Evolutionary conservation across 2,329 filamentous ascomycete genomes (phyloP), one percentile per base, ranked within the genome.

Genomic region (Mycosphaerella arachidis): DNA sequence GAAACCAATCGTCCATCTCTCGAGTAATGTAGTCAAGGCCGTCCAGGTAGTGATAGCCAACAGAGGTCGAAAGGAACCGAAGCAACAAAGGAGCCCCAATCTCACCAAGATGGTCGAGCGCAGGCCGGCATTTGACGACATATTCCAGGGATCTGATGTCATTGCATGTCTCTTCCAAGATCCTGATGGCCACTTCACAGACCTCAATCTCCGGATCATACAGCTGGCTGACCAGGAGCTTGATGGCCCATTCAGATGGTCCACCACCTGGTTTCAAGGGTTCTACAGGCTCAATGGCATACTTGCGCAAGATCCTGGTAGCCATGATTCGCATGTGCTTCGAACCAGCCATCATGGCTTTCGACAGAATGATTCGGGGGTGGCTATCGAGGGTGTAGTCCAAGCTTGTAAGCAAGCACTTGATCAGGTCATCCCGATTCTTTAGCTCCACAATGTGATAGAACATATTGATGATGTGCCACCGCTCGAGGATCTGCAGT

Each of bases 401-500:
- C 75, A 99, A 92, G 70, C 92, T 94, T 53, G 89, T 88, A 8
- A 99, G 82, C 33, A 99, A 82, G 9, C 93, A 82, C 72, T 92
- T 91, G 72, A 97, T 91, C 60, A 99, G 80, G 73, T 99, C 94
- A 50, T 93, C 91, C 2, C 94, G 88, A 74, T 94, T 89, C 68
- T 90, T 91, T 48, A 96, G 81, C 71, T 97, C 93, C 59, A 97
- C 84, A 62, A 99, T 96, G 75, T 97, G 94, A 73, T 99, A 99
- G 82, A 97, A 95, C 91, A 99, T 99, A 75, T 97, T 97, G 77
- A 97, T 92, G 82, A 99, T 95, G 68, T 92, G 91, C 93, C 94
- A 97, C 68, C 91, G 83, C 73, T 97, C 93, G 71, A 99, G 84
- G 77, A 99, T 93, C 62, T 89, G 86, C 27, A 97, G 81, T 0